Percentiles rank a stretch among this genome's conserved stretches.
These are phyloP conservation scores for Ramaria rubella DNA, from an alignment of 768 basidiomycete genomes.

Conservation along the genomic window DNA sequence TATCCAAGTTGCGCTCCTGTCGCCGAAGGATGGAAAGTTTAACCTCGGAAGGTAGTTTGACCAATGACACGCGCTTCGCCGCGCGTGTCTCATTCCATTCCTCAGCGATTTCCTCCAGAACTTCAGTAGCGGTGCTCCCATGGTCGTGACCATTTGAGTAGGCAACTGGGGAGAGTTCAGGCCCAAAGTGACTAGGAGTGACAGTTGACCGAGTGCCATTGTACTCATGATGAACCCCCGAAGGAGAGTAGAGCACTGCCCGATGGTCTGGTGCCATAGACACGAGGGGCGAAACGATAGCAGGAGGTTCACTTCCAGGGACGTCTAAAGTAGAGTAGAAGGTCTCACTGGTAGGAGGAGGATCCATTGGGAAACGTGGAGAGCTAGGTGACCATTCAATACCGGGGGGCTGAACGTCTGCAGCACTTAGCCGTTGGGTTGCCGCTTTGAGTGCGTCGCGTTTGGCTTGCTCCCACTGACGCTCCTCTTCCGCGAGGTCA, in stretches of 20 bases:
- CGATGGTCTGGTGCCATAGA: slow-evolving; percentile 31
- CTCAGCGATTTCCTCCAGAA: slow-evolving; percentile 67
- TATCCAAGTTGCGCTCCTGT: background rate
- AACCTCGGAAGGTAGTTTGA: slow-evolving; percentile 58
- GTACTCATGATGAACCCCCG: slow-evolving; percentile 20
- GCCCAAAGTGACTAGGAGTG: slow-evolving; percentile 12
- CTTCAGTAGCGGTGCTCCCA: slow-evolving; percentile 41
- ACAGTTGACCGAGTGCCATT: background rate
- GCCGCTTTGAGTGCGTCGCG: slow-evolving; percentile 70
- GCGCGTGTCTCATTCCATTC: slow-evolving; percentile 83
- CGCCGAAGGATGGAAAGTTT: slow-evolving; percentile 1
- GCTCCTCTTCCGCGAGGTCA: slow-evolving; percentile 69
- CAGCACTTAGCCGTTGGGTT: slow-evolving; percentile 44
- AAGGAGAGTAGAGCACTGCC: slow-evolving; percentile 28
- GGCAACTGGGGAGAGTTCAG: background rate
- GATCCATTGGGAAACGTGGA: slow-evolving; percentile 35
- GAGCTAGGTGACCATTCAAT: slow-evolving; percentile 12
- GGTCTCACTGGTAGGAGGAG: slow-evolving; percentile 46
- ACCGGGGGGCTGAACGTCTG: slow-evolving; percentile 29
- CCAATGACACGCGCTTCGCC: slow-evolving; percentile 79
- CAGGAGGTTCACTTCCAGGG: background rate
- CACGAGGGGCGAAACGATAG: background rate
- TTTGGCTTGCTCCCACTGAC: slow-evolving; percentile 59
- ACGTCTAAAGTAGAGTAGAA: slow-evolving; percentile 64
- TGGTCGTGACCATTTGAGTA: slow-evolving; percentile 34